Evolutionary conservation across 805 yeast species (phyloP).

Genomic region (Dipodascus geniculatus): DNA sequence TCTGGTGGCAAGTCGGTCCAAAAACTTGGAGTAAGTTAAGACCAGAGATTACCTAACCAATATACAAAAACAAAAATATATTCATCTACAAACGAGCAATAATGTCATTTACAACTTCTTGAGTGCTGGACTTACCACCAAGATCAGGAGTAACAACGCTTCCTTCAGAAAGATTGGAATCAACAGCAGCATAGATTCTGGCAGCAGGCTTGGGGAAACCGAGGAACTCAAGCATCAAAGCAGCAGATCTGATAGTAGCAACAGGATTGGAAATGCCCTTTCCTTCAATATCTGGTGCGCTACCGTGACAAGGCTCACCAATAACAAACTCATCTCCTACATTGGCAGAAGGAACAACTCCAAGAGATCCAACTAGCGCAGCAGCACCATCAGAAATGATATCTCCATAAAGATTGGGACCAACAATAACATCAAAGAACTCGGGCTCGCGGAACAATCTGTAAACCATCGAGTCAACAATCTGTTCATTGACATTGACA

Average conservation of each 20-base stretch:
- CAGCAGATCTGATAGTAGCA: slow-evolving; percentile 96
- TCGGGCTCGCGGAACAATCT: slow-evolving; percentile 98
- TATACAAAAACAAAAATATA: too few species aligned
- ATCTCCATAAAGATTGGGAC: slow-evolving; percentile 97
- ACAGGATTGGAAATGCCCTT: slow-evolving; percentile 71
- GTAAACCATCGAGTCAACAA: slow-evolving; percentile 98
- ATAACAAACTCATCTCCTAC: slow-evolving; percentile 94
- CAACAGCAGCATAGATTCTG: slow-evolving; percentile 86
- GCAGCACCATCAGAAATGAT: slow-evolving; percentile 97
- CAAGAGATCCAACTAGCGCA: slow-evolving; percentile 92
- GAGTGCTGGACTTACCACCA: slow-evolving; percentile 83
- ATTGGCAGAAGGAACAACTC: slow-evolving; percentile 96
- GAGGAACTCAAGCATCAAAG: slow-evolving; percentile 93
- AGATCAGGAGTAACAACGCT: slow-evolving; percentile 81
- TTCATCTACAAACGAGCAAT: slow-evolving; percentile 36
- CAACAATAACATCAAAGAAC: slow-evolving; percentile 94
- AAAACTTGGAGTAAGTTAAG: too few species aligned
- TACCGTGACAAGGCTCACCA: slow-evolving; percentile 99
- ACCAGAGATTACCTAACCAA: too few species aligned
- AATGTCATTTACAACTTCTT: slow-evolving; percentile 78
- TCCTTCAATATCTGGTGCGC: slow-evolving; percentile 98
- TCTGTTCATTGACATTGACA: slow-evolving; percentile 78
- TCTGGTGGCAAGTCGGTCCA: too few species aligned
- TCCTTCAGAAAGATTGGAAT: slow-evolving; percentile 78
- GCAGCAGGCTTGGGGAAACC: slow-evolving; percentile 87